Evolutionary conservation across 83 land plant species (phyloP), one percentile per base, ranked within the genome.

Genomic region (Thuja plicata): DNA sequence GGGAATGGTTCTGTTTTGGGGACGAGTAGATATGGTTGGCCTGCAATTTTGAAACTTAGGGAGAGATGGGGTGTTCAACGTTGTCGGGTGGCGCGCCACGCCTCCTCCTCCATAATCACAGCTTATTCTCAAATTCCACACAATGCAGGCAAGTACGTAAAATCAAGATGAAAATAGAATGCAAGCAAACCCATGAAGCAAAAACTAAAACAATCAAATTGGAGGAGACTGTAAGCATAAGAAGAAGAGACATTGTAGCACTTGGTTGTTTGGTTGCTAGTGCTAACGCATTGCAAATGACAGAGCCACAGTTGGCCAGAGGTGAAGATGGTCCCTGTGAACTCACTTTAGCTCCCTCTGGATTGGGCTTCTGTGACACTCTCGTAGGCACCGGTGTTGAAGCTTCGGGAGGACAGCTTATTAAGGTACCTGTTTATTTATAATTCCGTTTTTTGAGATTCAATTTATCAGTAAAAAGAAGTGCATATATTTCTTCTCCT

Each of bases 341-440:
- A 54, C 86, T 95, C 83, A 91, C 94, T 24, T 89, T 93, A 27
- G 91, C 94, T 38, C 93, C 96, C 76, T 97, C 99, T 0, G 99
- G 99, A 30, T 93, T 98, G 77, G 98, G 90, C 27, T 98, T 85
- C 93, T 98, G 99, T 84, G 99, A 98, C 87, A 89, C 89, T 11
- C 88, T 89, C 41, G 85, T 94, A 27, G 99, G 99, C 32, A 77
- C 88, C 66, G 97, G 97, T 17, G 66, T 90, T 34, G 87, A 84
- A 45, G 94, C 96, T 46, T 62, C 96, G 73, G 88, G 92, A 71
- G 97, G 97, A 19, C 92, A 89, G 93, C 96, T 94, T 71, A 95
- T 95, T 90, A 95, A 95, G 95, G 96, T 94, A 71, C 30, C 10
- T 37, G 17, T 84, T 30, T 86, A 30, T 27, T 86, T 71, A 2